These are phyloP conservation scores for Scheffersomyces lignosus DNA, from an alignment of 805 yeast species.

Conservation along the genomic window DNA sequence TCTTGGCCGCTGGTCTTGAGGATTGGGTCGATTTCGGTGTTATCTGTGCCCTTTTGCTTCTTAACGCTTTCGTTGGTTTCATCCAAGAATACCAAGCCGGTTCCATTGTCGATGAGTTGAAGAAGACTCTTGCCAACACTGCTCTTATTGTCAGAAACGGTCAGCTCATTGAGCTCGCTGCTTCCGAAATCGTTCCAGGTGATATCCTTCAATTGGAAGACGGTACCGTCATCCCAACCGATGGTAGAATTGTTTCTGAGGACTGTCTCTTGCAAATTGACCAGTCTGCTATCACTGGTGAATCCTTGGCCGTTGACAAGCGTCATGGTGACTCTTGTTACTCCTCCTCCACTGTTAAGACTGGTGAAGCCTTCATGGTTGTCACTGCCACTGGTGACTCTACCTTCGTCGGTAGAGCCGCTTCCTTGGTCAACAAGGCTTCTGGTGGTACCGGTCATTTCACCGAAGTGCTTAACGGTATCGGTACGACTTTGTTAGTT, in stretches of 20 bases:
- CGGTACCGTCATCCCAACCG: slow-evolving; percentile 91
- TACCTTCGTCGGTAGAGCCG: slow-evolving; percentile 97
- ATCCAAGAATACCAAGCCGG: slow-evolving; percentile 98
- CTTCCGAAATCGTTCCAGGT: slow-evolving; percentile 92
- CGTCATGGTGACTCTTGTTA: slow-evolving; percentile 81
- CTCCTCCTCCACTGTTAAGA: slow-evolving; percentile 93
- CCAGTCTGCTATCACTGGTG: slow-evolving; percentile 98
- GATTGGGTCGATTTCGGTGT: slow-evolving; percentile 99
- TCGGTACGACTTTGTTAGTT: slow-evolving; percentile 88
- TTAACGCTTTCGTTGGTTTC: slow-evolving; percentile 94
- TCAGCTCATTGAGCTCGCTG: slow-evolving; percentile 67
- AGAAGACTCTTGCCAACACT: slow-evolving; percentile 89
- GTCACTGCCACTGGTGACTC: slow-evolving; percentile 94
- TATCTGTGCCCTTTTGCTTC: slow-evolving; percentile 79
- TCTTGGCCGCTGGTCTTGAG: slow-evolving; percentile 92
- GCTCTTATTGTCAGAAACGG: slow-evolving; percentile 88
- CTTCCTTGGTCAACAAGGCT: slow-evolving; percentile 94
- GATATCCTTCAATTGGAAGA: slow-evolving; percentile 90
- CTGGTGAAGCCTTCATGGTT: slow-evolving; percentile 93
- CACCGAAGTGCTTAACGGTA: slow-evolving; percentile 96
- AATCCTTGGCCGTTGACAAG: slow-evolving; percentile 93
- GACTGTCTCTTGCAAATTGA: slow-evolving; percentile 87
- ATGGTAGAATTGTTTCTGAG: slow-evolving; percentile 86
- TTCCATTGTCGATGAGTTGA: slow-evolving; percentile 94
- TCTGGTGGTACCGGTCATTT: slow-evolving; percentile 92